A percentile compares a stretch with the other conserved stretches of the same genome.
Conservation (phyloP, 345 rosid species). For the Theobroma cacao region DNA sequence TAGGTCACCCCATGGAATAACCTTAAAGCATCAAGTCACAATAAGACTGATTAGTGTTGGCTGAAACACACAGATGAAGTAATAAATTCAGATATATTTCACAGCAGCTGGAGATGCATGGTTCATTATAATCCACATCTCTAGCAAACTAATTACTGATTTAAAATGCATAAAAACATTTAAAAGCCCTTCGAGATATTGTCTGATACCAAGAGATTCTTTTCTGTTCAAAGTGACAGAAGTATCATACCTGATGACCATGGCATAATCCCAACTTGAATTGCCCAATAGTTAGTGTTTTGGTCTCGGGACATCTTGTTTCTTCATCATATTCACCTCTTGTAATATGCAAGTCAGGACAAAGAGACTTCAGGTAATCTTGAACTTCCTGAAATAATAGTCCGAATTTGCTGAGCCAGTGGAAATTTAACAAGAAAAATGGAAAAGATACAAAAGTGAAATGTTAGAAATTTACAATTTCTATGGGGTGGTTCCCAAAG, state of each 20-base stretch:
- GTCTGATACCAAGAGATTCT: too few relatives aligned
- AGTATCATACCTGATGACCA: conserved; percentile 75
- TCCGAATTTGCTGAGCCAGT: neutral
- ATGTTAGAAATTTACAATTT: neutral
- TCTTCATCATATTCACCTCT: conserved; percentile 89
- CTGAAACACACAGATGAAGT: neutral
- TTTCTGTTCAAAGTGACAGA: neutral
- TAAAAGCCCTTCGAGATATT: too few relatives aligned
- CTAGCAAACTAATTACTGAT: too few relatives aligned
- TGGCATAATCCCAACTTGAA: conserved; percentile 90
- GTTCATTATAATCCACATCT: too few relatives aligned
- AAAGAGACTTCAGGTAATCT: conserved; percentile 84
- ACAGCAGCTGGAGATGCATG: too few relatives aligned
- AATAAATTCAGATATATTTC: too few relatives aligned
- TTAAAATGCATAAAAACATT: too few relatives aligned
- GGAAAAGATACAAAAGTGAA: neutral
- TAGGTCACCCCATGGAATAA: conserved; percentile 95
- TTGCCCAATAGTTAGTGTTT: conserved; percentile 82
- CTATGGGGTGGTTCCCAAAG: neutral
- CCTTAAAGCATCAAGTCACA: conserved; percentile 38
- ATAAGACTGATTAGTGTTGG: neutral
- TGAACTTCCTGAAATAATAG: conserved; percentile 65
- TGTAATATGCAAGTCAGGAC: conserved; percentile 85
- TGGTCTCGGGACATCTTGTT: conserved; percentile 70
- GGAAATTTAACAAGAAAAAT: neutral